Evolutionary conservation across 176 grass and related monocot species (phyloP).

Genomic region (Avena sativa): DNA sequence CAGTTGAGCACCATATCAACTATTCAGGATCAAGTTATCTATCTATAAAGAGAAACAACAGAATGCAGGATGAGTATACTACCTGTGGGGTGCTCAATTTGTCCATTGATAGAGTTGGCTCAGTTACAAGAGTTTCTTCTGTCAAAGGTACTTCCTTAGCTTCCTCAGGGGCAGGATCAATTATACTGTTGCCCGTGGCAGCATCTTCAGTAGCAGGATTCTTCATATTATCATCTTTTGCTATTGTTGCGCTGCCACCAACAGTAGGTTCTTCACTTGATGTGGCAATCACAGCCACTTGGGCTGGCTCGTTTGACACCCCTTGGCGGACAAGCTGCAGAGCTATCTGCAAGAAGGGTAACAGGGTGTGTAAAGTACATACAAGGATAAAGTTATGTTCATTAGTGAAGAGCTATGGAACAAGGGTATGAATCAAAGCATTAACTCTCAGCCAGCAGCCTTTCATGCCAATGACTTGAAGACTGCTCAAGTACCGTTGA

Average conservation of each 20-base stretch:
- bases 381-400: constrained; percentile 13
- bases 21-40: constrained; percentile 28
- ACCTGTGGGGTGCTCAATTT: constrained; percentile 46
- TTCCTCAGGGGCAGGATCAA: constrained; percentile 42
- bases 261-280: constrained; percentile 40
- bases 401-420: constrained; percentile 1
- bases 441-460: constrained; percentile 4
- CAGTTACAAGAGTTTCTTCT: constrained; percentile 16
- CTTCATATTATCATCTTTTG: constrained; percentile 47
- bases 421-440: constrained; percentile 21
- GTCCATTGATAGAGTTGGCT: neutral
- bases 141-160: constrained; percentile 37
- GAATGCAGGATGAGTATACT: constrained; percentile 15
- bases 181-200: neutral
- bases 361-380: constrained; percentile 33
- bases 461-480: constrained; percentile 36
- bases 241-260: constrained; percentile 26
- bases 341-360: constrained; percentile 68
- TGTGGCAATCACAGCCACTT: constrained; percentile 46
- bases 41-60: neutral
- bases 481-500: constrained; percentile 21
- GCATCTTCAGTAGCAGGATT: constrained; percentile 50
- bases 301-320: constrained; percentile 55
- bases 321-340: constrained; percentile 82
- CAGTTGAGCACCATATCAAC: neutral